Evolutionary conservation across 345 rosid species (phyloP), one percentile per base, ranked within the genome.

Genomic region (Punica granatum): DNA sequence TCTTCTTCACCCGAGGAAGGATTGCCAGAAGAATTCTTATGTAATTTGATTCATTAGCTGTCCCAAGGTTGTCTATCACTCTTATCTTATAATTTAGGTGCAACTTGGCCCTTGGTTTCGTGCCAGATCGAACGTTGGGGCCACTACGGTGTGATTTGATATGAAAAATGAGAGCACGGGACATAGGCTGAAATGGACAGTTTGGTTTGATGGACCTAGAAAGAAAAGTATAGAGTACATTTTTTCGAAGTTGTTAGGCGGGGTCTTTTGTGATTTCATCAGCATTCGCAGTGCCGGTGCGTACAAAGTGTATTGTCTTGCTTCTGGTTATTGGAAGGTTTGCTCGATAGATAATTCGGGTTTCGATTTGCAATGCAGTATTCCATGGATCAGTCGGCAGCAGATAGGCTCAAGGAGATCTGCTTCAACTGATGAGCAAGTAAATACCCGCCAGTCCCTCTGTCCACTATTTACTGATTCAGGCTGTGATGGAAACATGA

Each of bases 341-440:
- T 37, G 66, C 72, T 48, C 13, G 1, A 31, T 60, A 65, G 41
- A 56, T 39, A 42, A 41, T 41, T 48, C 33, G 28, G 64, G 11
- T 41, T 44, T 54, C 72, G 8, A 48, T 60, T 48, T 28, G 5
- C 11, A 44, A 26, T 71, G n/a, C 78, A 91, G 97, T 94, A 91
- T 70, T 88, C 89, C 42, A 88, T 88, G 69, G 92, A 89, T 41
- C 90, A 89, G 82, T 84, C 89, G 4, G 87, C 85, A 1, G 97
- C 86, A 5, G 67, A 73, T 26, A 82, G 70, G 74, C n/a, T 87
- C 80, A 90, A 82, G 70, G 77, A 74, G 65, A 70, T 84, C 18
- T 90, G 93, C 67, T 67, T 68, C 37, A 71, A 77, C 49, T 78
- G 49, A 73, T 64, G 43, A n/a, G 18, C 32, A 56, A 26, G 61